Percentiles rank a stretch among this genome's conserved stretches.
These are phyloP conservation scores for Lecanicillium sp. DNA, from an alignment of 2,329 filamentous ascomycete species.

Conservation along the genomic window DNA sequence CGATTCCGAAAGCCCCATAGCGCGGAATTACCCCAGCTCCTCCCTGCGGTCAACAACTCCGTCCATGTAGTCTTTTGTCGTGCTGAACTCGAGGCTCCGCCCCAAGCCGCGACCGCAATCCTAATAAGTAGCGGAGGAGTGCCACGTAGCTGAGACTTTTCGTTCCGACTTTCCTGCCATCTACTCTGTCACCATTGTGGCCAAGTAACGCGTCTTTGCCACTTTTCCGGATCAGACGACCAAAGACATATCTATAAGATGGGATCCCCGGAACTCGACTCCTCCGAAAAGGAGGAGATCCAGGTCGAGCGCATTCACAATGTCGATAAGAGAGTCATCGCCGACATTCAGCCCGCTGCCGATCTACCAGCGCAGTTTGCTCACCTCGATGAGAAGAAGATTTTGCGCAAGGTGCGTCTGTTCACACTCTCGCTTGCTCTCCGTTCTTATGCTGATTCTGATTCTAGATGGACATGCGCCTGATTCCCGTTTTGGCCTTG, in stretches of 20 bases:
- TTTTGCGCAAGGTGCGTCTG: conserved; percentile 40
- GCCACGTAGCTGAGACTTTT: too few species aligned
- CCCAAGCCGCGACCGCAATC: too few species aligned
- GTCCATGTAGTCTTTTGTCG: too few species aligned
- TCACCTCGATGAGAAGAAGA: conserved; percentile 44
- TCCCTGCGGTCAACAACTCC: too few species aligned
- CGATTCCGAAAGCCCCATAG: too few species aligned
- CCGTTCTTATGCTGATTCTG: not conserved
- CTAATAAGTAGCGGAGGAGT: too few species aligned
- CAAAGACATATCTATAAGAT: not conserved
- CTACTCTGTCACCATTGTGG: too few species aligned
- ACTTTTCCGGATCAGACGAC: too few species aligned
- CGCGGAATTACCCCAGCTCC: too few species aligned
- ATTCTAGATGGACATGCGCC: conserved; percentile 36
- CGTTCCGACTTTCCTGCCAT: too few species aligned
- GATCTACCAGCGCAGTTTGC: conserved; percentile 19
- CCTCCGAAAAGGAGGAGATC: conserved; percentile 1
- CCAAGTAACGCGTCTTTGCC: too few species aligned
- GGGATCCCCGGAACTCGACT: not conserved
- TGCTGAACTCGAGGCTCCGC: too few species aligned
- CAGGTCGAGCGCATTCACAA: conserved; percentile 5
- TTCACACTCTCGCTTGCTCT: not conserved
- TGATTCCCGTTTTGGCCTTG: conserved; percentile 53
- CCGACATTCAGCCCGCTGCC: not conserved
- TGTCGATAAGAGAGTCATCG: not conserved